Evolutionary conservation across 352 stramenopile genomes (phyloP), one percentile per base, ranked within the genome.

Genomic region (Blastocystis sp.): DNA sequence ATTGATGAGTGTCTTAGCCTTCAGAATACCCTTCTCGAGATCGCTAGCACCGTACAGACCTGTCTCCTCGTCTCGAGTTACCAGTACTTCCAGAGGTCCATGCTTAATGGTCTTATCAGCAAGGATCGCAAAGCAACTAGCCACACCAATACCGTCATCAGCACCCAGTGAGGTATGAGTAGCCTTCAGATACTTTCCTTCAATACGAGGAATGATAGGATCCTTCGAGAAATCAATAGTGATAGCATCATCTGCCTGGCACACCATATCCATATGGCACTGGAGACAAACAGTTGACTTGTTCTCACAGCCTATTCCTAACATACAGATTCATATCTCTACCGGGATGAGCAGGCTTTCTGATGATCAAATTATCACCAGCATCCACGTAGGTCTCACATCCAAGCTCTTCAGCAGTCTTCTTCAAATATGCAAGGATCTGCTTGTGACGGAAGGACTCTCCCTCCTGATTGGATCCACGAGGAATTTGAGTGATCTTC

Each of bases 201-300:
- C 75, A 32, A 71, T 86, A 29, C 61, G 61, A 27, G 75, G 75
- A 54, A 75, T 77, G 39, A 86, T 71, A 21, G 75, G 75, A 77
- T 86, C 75, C 42, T 71, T 86, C n/a, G 37, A 43, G 61, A 86
- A 86, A 46, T 86, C 61, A 51, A 86, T 86, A 4, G 71, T 29
- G n/a, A 75, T 77, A 4, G 29, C 19, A 37, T 86, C 75, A 39
- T 86, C 75, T 39, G 57, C 61, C 61, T 86, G 57, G 27, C 75
- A 86, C 14, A 86, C 75, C 75, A 86, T 86, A 86, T 86, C 75
- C 75, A 86, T 86, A 21, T 86, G 75, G 61, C 75, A 86, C 61
- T 86, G 75, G 6, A 86, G 61, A 42, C 75, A 86, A 12, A 86
- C 75, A 14, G 75, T 86, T 16, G 51, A 37, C 75, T 86, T 86